A percentile compares a stretch with the other conserved stretches of the same genome.
Conservation (phyloP, 257 asterid species). For the Solanum corneliomulleri region DNA sequence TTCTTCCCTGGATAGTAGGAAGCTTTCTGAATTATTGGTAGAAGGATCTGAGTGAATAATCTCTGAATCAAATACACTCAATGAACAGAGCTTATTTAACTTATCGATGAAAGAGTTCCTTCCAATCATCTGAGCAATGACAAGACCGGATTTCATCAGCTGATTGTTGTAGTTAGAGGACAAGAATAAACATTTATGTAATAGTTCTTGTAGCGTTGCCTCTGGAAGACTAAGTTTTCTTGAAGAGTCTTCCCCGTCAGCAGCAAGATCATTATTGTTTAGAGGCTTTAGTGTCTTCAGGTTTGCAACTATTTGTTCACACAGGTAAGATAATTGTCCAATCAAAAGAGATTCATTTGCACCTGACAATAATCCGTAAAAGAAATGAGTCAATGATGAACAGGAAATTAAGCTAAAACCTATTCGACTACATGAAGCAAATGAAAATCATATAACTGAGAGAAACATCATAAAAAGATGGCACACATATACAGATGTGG, state of each 20-base stretch:
- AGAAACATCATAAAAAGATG: background rate
- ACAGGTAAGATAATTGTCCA: slow-evolving; percentile 30
- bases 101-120: slow-evolving; percentile 38
- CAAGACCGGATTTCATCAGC: slow-evolving; percentile 29
- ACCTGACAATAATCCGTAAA: slow-evolving; percentile 25
- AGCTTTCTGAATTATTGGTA: background rate
- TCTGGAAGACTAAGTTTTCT: slow-evolving; percentile 18
- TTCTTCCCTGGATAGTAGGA: slow-evolving; percentile 38
- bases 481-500: background rate
- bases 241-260: slow-evolving; percentile 18
- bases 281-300: slow-evolving; percentile 26
- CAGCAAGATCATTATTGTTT: slow-evolving; percentile 14
- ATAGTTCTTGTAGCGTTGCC: slow-evolving; percentile 26
- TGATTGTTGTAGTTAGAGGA: slow-evolving; percentile 32
- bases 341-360: slow-evolving; percentile 14
- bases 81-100: slow-evolving; percentile 39
- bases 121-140: slow-evolving; percentile 41
- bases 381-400: background rate
- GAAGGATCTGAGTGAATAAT: slow-evolving; percentile 2
- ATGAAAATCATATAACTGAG: background rate
- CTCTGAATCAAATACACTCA: slow-evolving; percentile 7
- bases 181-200: slow-evolving; percentile 48
- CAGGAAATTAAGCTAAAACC: background rate
- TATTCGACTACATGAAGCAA: background rate
- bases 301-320: slow-evolving; percentile 39